phyloP scores from a whole-genome alignment of 768 basidiomycete species.

The Erythrobasidium yunnanense region DNA sequence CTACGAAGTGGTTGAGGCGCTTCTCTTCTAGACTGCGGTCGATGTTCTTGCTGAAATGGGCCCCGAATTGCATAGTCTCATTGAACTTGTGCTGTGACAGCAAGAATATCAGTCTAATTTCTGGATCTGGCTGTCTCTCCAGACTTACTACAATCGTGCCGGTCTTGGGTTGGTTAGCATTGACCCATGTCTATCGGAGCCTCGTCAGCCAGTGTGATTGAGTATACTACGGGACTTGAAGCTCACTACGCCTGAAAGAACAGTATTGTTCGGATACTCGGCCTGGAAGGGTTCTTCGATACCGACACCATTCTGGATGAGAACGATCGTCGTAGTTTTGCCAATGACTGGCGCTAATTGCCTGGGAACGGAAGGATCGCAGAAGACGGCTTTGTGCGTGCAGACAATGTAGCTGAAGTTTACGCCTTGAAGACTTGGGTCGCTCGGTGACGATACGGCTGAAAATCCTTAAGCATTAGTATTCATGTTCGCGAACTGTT shows the following conservation, averaged over 20 bases:
- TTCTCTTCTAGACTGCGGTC: conserved; percentile 13
- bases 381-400: conserved; percentile 39
- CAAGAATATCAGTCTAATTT: too few species aligned
- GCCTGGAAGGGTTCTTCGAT: conserved; percentile 39
- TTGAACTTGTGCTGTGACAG: conserved; percentile 28
- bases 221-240: not conserved
- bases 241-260: conserved; percentile 36
- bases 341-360: conserved; percentile 28
- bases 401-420: conserved; percentile 39
- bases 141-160: conserved; percentile 27
- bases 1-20: conserved; percentile 22
- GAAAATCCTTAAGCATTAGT: too few species aligned
- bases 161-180: conserved; percentile 24
- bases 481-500: too few species aligned
- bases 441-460: conserved; percentile 35
- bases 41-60: conserved; percentile 20
- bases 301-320: conserved; percentile 41
- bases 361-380: conserved; percentile 34
- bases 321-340: conserved; percentile 33
- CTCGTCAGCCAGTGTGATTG: not conserved
- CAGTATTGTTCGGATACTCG: conserved; percentile 34
- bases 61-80: conserved; percentile 30
- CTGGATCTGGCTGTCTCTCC: too few species aligned
- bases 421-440: conserved; percentile 29
- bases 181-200: conserved; percentile 27